A percentile compares a stretch with the other conserved stretches of the same genome.
Conservation (phyloP, 2,329 filamentous ascomycete genomes). For the Daldinia sp. region DNA sequence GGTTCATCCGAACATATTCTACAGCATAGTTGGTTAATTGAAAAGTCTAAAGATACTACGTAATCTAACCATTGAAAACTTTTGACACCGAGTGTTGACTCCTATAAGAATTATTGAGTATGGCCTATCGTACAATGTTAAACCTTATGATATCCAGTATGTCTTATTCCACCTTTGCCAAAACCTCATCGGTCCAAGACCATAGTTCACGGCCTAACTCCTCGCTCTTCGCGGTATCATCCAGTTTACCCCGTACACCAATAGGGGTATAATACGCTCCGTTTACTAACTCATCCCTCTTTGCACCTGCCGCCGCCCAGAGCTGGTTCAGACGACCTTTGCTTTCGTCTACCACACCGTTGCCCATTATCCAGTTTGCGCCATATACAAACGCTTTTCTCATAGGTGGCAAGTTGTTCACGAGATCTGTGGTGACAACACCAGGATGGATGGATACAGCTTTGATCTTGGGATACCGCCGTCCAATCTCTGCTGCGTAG, state of each 20-base stretch:
- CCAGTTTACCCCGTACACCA: conserved; percentile 47
- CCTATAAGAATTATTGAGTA: neutral
- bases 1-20: neutral
- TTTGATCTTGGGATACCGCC: conserved; percentile 45
- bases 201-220: conserved; percentile 53
- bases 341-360: conserved; percentile 45
- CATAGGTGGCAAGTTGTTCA: conserved; percentile 33
- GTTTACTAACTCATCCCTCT: conserved; percentile 47
- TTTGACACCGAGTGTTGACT: neutral
- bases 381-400: conserved; percentile 41
- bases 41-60: neutral
- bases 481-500: conserved; percentile 47
- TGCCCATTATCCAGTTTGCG: conserved; percentile 31
- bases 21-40: neutral
- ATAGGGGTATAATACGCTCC: conserved; percentile 56
- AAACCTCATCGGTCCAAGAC: conserved; percentile 53
- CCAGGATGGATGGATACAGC: conserved; percentile 48
- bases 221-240: conserved; percentile 46
- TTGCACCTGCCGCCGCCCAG: conserved; percentile 54
- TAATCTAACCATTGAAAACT: neutral
- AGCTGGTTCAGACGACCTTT: conserved; percentile 57
- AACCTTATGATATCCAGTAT: neutral
- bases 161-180: conserved; percentile 39
- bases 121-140: neutral
- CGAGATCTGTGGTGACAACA: conserved; percentile 47